These are phyloP conservation scores for Aspergillus mulundensis DNA, from an alignment of 495 filamentous ascomycete genomes.

Conservation along the genomic window DNA sequence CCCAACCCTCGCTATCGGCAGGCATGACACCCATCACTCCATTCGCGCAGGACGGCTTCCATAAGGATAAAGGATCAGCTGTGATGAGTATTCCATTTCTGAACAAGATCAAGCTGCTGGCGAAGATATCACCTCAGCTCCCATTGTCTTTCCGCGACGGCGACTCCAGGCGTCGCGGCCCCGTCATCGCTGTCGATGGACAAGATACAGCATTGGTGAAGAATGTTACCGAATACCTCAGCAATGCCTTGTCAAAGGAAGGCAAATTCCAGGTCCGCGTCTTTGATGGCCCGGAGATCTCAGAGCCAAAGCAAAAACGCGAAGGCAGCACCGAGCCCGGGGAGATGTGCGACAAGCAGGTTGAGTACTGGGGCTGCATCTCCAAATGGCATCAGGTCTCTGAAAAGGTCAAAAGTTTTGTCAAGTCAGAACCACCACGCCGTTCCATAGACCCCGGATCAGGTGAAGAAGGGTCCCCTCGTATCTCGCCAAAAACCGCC, in stretches of 20 bases:
- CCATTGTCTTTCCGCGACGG: conserved; percentile 35
- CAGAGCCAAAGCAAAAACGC: conserved; percentile 14
- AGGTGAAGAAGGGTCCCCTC: conserved; percentile 13
- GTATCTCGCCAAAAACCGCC: conserved; percentile 32
- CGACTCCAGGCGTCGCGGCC: conserved; percentile 56
- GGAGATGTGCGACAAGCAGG: conserved; percentile 44
- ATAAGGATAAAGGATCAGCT: conserved; percentile 62
- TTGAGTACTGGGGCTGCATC: conserved; percentile 67
- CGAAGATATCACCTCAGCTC: conserved; percentile 66
- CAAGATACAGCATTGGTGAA: conserved; percentile 51
- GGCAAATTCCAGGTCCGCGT: conserved; percentile 54
- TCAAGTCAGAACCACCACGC: conserved; percentile 39
- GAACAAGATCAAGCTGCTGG: conserved; percentile 66
- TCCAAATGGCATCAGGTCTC: conserved; percentile 67
- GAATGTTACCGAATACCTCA: conserved; percentile 57
- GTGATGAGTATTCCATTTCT: conserved; percentile 68
- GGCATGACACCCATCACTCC: conserved; percentile 30
- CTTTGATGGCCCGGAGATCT: conserved; percentile 47
- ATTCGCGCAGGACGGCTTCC: conserved; percentile 30
- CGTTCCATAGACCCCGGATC: conserved; percentile 14
- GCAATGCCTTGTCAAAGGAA: conserved; percentile 52
- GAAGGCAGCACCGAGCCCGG: conserved; percentile 28
- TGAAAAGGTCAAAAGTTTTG: conserved; percentile 59
- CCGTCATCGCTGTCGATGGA: conserved; percentile 81
- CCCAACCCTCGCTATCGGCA: conserved; percentile 19